Evolutionary conservation across 768 basidiomycete species (phyloP), one percentile per base, ranked within the genome.

Genomic region (Harrya chromipes): DNA sequence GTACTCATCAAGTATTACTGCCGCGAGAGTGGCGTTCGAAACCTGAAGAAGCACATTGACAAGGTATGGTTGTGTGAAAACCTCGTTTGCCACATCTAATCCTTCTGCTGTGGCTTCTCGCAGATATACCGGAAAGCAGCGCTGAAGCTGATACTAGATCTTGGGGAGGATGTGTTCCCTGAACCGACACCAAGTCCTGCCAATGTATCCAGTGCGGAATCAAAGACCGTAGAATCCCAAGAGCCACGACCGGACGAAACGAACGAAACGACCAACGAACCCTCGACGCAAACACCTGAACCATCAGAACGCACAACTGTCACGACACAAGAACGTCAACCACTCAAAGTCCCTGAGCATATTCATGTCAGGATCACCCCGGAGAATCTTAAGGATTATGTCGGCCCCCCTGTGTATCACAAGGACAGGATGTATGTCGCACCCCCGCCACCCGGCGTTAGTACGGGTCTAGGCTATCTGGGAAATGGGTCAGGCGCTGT

Each of bases 91-190:
- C 16, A 23, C 36, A 3, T 26, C 46, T 51, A 41, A 59, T 23
- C 14, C 3, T 29, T n/a, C 21, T 13, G 1, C 4, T 53, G 3
- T 4, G 43, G 26, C 19, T 10, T 8, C 41, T 46, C 16, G 19
- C 49, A 97, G 93, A 94, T 99, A 49, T 98, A 94, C 70, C 83
- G 97, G 53, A 99, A 99, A 67, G 90, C 94, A 13, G 94, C 95
- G 0, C 73, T 95, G 56, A 91, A 87, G 67, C 81, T 99, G 45
- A 90, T 98, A 1, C 78, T 85, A 57, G 91, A 95, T 47, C 79
- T 97, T 8, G 93, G 92, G 19, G 95, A 97, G 64, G 83, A 86
- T 4, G 80, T 78, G 0, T 80, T 95, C 56, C 89, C 92, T 1
- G 93, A 94, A 59, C 82, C 86, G 10, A 44, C 54, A 39, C 47